These are phyloP conservation scores for Boletus subparvulus DNA, from an alignment of 768 basidiomycete genomes.

Conservation along the genomic window DNA sequence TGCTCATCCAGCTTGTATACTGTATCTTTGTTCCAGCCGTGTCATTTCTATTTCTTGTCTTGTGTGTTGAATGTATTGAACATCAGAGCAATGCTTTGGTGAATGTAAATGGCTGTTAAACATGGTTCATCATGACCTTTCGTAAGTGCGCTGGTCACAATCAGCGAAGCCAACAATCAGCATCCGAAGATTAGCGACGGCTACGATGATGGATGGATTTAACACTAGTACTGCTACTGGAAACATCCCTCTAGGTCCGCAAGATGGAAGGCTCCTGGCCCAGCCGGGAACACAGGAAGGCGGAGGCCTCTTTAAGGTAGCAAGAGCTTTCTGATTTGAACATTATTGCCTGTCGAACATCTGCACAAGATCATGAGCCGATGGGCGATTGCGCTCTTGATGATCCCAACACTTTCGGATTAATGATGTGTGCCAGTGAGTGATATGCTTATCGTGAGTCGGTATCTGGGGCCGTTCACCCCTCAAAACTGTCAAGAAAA, in stretches of 20 bases:
- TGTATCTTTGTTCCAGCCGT: background rate
- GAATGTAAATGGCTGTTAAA: too few relatives aligned
- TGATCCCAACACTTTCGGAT: constrained; percentile 21
- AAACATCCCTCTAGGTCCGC: too few relatives aligned
- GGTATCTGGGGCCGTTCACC: constrained; percentile 18
- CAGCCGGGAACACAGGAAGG: background rate
- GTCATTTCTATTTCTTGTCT: background rate
- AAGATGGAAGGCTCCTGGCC: constrained; percentile 1
- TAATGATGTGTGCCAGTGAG: background rate
- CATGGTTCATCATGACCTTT: too few relatives aligned
- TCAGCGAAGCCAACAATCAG: too few relatives aligned
- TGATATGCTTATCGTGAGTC: background rate
- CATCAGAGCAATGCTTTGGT: too few relatives aligned
- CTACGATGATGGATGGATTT: too few relatives aligned
- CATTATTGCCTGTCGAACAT: constrained; percentile 1
- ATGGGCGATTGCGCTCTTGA: constrained; percentile 17
- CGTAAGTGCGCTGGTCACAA: too few relatives aligned
- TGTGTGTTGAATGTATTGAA: background rate
- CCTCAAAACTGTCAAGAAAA: background rate
- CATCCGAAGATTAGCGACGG: too few relatives aligned
- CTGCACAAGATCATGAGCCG: constrained; percentile 5
- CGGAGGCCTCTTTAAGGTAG: too few relatives aligned
- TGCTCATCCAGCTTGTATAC: background rate
- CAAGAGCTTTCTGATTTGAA: background rate
- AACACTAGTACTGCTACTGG: too few relatives aligned